Conservation (phyloP, 2,329 filamentous ascomycete species). For the Westerdykella ornata region DNA sequence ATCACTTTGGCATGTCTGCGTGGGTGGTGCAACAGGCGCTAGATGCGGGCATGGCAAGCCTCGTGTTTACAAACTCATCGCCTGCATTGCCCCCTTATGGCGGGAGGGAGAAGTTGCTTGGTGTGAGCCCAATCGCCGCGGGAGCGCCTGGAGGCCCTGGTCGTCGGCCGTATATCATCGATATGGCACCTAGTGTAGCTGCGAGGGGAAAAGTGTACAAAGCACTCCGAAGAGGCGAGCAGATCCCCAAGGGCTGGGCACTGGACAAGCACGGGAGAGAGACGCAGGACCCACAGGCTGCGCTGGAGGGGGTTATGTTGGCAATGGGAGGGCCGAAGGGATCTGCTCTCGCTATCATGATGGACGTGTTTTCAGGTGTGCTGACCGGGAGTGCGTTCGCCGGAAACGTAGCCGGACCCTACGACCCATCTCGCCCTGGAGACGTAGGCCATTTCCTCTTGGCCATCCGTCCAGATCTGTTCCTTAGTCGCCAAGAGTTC, state of each 20-base stretch:
- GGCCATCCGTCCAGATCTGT: constrained; percentile 67
- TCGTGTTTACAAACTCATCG: constrained; percentile 56
- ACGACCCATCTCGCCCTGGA: constrained; percentile 61
- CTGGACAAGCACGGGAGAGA: constrained; percentile 61
- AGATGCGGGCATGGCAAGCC: constrained; percentile 59
- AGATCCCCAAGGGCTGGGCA: constrained; percentile 68
- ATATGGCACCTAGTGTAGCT: constrained; percentile 65
- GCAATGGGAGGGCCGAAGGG: constrained; percentile 83
- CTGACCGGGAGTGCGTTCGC: constrained; percentile 73
- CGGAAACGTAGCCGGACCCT: constrained; percentile 68
- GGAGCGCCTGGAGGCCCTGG: constrained; percentile 62
- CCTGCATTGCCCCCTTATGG: constrained; percentile 68
- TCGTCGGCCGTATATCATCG: constrained; percentile 61
- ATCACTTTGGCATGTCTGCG: constrained; percentile 78
- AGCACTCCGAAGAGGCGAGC: constrained; percentile 59
- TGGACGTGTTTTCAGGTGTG: constrained; percentile 81
- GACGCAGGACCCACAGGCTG: constrained; percentile 66
- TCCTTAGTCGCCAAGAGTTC: constrained; percentile 65
- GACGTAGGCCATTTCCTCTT: constrained; percentile 69
- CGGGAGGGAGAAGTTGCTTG: constrained; percentile 61
- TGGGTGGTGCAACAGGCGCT: constrained; percentile 74
- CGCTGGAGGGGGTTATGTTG: constrained; percentile 72
- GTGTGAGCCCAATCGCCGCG: constrained; percentile 67
- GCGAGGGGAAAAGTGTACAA: constrained; percentile 69
- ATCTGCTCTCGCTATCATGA: constrained; percentile 70